phyloP scores from a whole-genome alignment of 768 basidiomycete species.

The Collybiopsis luxurians region DNA sequence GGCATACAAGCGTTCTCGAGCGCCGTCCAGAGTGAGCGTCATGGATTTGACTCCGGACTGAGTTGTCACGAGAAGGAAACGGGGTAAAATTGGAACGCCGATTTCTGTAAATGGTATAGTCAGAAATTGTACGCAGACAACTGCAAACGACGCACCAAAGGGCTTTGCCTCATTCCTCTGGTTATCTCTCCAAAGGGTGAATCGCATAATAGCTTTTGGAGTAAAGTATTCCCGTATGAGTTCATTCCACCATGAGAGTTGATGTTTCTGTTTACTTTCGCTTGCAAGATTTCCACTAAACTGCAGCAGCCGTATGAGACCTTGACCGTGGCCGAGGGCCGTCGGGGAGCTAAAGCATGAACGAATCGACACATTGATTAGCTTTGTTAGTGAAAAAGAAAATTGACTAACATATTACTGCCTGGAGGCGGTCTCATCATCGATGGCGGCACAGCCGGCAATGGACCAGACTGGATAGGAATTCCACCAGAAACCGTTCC shows the following conservation, averaged over 20 bases:
- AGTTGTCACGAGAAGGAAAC: conserved; percentile 82
- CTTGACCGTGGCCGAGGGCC: conserved; percentile 57
- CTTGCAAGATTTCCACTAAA: conserved; percentile 65
- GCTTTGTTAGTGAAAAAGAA: no score
- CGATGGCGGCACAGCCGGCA: background rate
- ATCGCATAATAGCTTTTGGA: conserved; percentile 67
- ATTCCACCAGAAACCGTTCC: background rate
- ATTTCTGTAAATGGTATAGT: conserved; percentile 56
- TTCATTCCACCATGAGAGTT: conserved; percentile 64
- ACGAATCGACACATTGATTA: no score
- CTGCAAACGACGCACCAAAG: conserved; percentile 56
- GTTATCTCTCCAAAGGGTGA: conserved; percentile 89
- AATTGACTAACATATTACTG: background rate
- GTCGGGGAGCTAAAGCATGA: conserved; percentile 17
- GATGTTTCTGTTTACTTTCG: conserved; percentile 60
- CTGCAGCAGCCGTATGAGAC: conserved; percentile 59
- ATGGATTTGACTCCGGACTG: conserved; percentile 85
- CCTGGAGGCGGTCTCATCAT: background rate
- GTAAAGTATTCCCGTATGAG: conserved; percentile 71
- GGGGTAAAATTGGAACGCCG: conserved; percentile 72
- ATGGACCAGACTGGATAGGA: background rate
- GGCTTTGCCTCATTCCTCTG: conserved; percentile 76
- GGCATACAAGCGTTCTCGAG: conserved; percentile 55
- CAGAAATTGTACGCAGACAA: conserved; percentile 1
- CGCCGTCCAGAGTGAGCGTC: conserved; percentile 76